phyloP scores from a whole-genome alignment of 2,329 filamentous ascomycete species.

The Didymella pomorum region DNA sequence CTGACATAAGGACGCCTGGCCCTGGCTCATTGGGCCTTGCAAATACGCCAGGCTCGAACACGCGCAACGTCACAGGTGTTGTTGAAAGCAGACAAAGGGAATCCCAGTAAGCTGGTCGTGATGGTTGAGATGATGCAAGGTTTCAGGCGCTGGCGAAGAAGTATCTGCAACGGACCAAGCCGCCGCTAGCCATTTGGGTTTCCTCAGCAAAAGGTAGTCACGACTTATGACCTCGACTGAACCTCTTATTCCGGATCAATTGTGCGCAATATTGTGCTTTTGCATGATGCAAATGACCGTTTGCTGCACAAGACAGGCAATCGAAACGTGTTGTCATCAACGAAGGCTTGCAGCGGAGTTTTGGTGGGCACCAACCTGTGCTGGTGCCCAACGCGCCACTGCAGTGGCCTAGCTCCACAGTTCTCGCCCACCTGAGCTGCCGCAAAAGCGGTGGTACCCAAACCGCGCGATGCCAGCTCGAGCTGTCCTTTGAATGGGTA shows the following conservation, averaged over 20 bases:
- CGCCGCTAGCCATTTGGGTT: slow-evolving; percentile 10
- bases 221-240: neutral
- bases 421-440: slow-evolving; percentile 35
- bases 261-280: neutral
- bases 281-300: slow-evolving; percentile 1
- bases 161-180: slow-evolving; percentile 19
- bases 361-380: slow-evolving; percentile 28
- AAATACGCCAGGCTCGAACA: slow-evolving; percentile 12
- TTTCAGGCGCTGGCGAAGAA: slow-evolving; percentile 16
- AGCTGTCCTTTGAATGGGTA: slow-evolving; percentile 36
- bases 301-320: slow-evolving; percentile 1
- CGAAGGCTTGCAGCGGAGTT: slow-evolving; percentile 20
- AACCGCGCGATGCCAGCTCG: slow-evolving; percentile 33
- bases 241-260: neutral
- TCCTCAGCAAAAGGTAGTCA: neutral
- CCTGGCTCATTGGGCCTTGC: slow-evolving; percentile 15
- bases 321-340: slow-evolving; percentile 20
- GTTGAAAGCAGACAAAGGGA: slow-evolving; percentile 11
- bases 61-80: slow-evolving; percentile 22
- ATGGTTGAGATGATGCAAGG: slow-evolving; percentile 22
- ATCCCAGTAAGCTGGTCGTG: slow-evolving; percentile 17
- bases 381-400: slow-evolving; percentile 44
- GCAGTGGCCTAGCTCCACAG: slow-evolving; percentile 34
- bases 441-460: slow-evolving; percentile 38
- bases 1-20: slow-evolving; percentile 14